These are phyloP conservation scores for Crassisporium funariophilum DNA, from an alignment of 768 basidiomycete genomes.

Conservation along the genomic window DNA sequence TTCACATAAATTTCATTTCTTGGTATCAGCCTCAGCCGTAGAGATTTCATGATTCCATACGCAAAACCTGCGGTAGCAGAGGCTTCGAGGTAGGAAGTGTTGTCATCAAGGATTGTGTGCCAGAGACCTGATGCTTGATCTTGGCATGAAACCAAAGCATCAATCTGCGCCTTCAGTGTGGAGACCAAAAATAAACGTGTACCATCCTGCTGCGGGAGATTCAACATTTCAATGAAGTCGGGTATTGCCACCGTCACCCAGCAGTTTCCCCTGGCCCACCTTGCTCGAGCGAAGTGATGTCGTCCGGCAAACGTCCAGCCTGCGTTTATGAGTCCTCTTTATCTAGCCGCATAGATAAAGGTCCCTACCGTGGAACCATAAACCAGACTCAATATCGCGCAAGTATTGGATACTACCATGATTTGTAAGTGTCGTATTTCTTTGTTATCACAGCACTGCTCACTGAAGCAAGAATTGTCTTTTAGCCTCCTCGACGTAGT, in stretches of 20 bases:
- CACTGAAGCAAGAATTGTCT: slow-evolving; percentile 52
- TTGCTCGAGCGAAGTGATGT: slow-evolving; percentile 47
- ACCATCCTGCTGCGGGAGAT: slow-evolving; percentile 42
- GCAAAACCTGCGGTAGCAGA: slow-evolving; percentile 52
- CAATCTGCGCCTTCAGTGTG: slow-evolving; percentile 46
- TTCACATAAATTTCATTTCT: slow-evolving; percentile 40
- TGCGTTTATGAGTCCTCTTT: slow-evolving; percentile 9
- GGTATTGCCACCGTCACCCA: slow-evolving; percentile 52
- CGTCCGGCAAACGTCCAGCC: slow-evolving; percentile 49
- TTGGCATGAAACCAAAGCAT: slow-evolving; percentile 48
- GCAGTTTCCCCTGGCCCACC: slow-evolving; percentile 59
- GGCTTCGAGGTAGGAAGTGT: slow-evolving; percentile 51
- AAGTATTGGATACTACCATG: slow-evolving; percentile 45
- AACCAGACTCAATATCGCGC: slow-evolving; percentile 43
- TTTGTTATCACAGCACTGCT: slow-evolving; percentile 9
- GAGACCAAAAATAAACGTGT: slow-evolving; percentile 42
- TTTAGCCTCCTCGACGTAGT: slow-evolving; percentile 58
- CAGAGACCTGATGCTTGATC: slow-evolving; percentile 49
- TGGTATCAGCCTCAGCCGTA: slow-evolving; percentile 44
- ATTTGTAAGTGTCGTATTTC: not conserved
- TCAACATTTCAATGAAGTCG: slow-evolving; percentile 50
- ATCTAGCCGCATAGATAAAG: not conserved
- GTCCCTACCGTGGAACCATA: slow-evolving; percentile 49
- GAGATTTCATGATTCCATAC: slow-evolving; percentile 46
- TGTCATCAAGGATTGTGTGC: slow-evolving; percentile 57